These are phyloP conservation scores for Fusarium sterilihyphosum DNA, from an alignment of 2,329 filamentous ascomycete species.

Conservation along the genomic window DNA sequence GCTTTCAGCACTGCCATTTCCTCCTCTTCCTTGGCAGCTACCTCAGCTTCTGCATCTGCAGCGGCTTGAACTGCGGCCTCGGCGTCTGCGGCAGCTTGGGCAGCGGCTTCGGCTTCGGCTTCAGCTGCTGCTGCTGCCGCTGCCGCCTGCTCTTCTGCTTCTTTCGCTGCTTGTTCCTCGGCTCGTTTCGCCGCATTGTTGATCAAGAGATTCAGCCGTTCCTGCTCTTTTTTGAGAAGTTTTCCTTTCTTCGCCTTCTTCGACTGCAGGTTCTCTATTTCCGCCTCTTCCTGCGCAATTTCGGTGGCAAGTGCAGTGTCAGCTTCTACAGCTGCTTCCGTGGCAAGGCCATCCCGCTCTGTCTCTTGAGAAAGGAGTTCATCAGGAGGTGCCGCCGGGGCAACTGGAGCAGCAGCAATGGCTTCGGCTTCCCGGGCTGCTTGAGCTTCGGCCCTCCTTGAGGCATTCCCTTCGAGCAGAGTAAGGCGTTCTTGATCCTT, in stretches of 20 bases:
- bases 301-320: conserved; percentile 25
- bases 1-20: conserved; percentile 35
- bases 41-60: conserved; percentile 24
- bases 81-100: conserved; percentile 22
- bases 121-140: conserved; percentile 24
- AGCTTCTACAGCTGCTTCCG: conserved; percentile 25
- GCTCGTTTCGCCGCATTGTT: conserved; percentile 25
- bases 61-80: conserved; percentile 25
- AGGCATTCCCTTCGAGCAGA: conserved; percentile 32
- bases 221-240: conserved; percentile 34
- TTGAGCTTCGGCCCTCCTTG: conserved; percentile 28
- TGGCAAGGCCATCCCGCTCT: conserved; percentile 11
- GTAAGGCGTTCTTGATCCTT: conserved; percentile 37
- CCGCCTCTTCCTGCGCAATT: conserved; percentile 40
- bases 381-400: conserved; percentile 7
- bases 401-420: conserved; percentile 5
- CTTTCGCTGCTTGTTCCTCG: conserved; percentile 22
- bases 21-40: conserved; percentile 39
- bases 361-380: conserved; percentile 27
- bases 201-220: conserved; percentile 34
- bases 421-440: conserved; percentile 29
- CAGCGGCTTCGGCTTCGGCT: conserved; percentile 30
- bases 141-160: conserved; percentile 30
- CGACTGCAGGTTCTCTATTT: conserved; percentile 30
- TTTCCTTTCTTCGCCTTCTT: conserved; percentile 50